Conservation (phyloP, 805 yeast species). For the Pichia thaimueangensis region DNA sequence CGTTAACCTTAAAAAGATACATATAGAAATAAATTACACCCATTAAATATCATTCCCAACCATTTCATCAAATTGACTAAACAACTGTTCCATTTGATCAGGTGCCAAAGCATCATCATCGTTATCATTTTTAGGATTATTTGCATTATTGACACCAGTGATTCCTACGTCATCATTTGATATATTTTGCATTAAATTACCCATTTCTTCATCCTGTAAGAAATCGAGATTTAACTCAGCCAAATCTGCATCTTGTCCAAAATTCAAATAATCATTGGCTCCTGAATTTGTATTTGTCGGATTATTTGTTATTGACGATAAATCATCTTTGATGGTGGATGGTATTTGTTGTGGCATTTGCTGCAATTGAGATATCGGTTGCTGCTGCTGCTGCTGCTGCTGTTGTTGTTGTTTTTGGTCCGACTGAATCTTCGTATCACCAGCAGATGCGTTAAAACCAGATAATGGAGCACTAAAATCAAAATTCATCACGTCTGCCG, state of each 20-base stretch:
- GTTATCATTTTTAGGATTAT: slow-evolving; percentile 1
- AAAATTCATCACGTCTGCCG: slow-evolving; percentile 3
- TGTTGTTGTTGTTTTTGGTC: background rate
- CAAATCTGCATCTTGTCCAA: slow-evolving; percentile 16
- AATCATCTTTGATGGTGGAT: too few species aligned
- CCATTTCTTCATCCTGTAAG: slow-evolving; percentile 14
- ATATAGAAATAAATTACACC: too few species aligned
- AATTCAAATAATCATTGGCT: slow-evolving; percentile 8
- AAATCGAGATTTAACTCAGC: slow-evolving; percentile 26
- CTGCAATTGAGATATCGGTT: slow-evolving; percentile 2
- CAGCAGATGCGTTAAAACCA: background rate
- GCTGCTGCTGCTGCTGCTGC: slow-evolving; percentile 1
- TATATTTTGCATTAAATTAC: slow-evolving; percentile 10
- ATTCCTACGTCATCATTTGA: slow-evolving; percentile 5
- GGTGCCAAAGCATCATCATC: slow-evolving; percentile 21
- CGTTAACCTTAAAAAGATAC: too few species aligned
- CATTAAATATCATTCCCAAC: slow-evolving; percentile 17
- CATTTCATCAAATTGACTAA: slow-evolving; percentile 29
- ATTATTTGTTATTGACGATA: too few species aligned
- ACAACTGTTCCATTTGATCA: slow-evolving; percentile 29
- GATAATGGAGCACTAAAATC: slow-evolving; percentile 3
- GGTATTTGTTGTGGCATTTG: background rate
- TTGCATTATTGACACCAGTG: background rate
- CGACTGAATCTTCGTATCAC: background rate
- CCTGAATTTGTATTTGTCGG: slow-evolving; percentile 1